Base-by-base conservation (phyloP, 192 early-diverging fungal species). In the Gryganskiella cystojenkinii region DNA sequence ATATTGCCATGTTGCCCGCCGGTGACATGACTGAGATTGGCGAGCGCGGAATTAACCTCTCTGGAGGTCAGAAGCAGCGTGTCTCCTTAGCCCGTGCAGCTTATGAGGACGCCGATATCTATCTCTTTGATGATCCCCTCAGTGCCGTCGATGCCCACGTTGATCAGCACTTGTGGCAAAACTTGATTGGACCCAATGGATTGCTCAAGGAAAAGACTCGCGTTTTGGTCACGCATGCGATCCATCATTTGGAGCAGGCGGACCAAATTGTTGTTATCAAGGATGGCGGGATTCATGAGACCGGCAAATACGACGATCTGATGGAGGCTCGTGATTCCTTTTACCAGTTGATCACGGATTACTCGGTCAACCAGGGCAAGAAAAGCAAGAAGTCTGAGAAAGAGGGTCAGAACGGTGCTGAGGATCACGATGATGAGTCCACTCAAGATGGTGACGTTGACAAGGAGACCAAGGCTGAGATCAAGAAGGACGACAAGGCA, bases 21-120 rank as follows among this genome's bases (percentile, higher is more conserved):
- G 96, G 96, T 13, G 98, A 99, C 78, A 71, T 88, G 81, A 96
- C 95, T 7, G 96, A 98, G 69, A 94, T 96, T 76, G 95, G 95
- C 33, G 94, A 96, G 74, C 88, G 89, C 66, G 96, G 96, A 45
- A 91, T 96, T 67, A 96, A 93, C 35, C 80, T 98, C 40, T 94
- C 92, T 22, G 96, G 96, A 58, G 96, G 96, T 19, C 96, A 98
- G 63, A 96, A 93, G 75, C 89, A 90, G 24, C 90, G 87, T 59
- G 81, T 85, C 37, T 85, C 84, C 3, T 61, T 87, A 24, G 87
- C 84, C 81, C 88, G 71, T 45, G 95, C 97, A 1, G 95, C 96
- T 14, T 99, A 99, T 71, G 86, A 93, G 27, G 82, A 91, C 14
- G 92, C 95, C 10, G 95, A 97, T 81, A 44, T 76, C 3, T 76